Evolutionary conservation across 129 eudicot genomes (phyloP), one percentile per base, ranked within the genome.

Genomic region (Mikania micrantha): DNA sequence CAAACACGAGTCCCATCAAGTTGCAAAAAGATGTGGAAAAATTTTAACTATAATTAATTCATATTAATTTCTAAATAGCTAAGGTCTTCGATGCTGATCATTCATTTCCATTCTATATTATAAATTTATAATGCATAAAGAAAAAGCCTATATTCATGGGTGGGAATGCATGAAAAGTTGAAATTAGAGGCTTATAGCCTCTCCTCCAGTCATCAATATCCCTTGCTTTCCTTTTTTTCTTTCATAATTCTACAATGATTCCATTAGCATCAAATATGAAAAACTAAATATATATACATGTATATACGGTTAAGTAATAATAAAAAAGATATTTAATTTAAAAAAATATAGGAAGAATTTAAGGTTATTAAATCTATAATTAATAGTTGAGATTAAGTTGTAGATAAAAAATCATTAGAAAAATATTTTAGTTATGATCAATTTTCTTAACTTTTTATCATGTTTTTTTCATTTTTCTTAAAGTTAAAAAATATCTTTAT

Each of bases 81-180:
- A 59, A 45, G 74, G 64, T 48, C 80, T 60, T 67, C 15, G 57
- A 67, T 59, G 50, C 35, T 34, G 75, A 68, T 76, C 80, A 76
- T 60, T 38, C 75, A 68, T 76, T 76, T 59, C 49, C 77, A 67
- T 58, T 57, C 61, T 52, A 17, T 58, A 67, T 44, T 70, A 66
- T n/a, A n/a, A n/a, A n/a, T n/a, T n/a, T n/a, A n/a, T 36, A 62
- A 10, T 72, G 36, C 72, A 77, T 34, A 68, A 72, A 78, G 74
- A 70, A 80, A 79, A 70, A 77, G 85, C 81, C 89, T 69, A 58
- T 77, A 70, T 77, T 80, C 80, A 70, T 70, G 85, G 85, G 80
- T 58, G 80, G 75, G 77, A 79, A 62, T 70, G 76, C 61, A 64
- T 75, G 42, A 82, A 74, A 79, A 72, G 74, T 71, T 71, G 54